Base-by-base conservation (phyloP, 2,329 filamentous ascomycete species). In the Colletotrichum paranaense region DNA sequence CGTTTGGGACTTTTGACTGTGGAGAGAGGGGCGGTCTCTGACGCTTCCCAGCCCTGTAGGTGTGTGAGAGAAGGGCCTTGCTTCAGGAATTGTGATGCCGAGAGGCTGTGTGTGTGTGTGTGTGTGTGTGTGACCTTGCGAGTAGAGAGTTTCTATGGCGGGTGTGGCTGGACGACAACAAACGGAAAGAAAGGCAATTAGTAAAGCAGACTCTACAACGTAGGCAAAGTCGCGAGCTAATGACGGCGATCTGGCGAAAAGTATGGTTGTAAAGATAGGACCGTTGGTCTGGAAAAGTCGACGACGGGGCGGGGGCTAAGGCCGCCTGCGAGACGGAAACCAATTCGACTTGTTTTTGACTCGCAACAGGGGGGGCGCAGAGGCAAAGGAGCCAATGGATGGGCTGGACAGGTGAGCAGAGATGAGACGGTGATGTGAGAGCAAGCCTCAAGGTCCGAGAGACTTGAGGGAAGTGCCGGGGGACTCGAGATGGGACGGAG, bases 1-100 rank as follows among this genome's bases (percentile, higher is more conserved):
- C 42, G 60, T 63, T 52, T 63, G 42, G 60, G 28, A 53, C 42
- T 53, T 35, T 63, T 52, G 19, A 46, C 30, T 53, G 42, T 49
- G 42, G 62, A 62, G n/a, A 56, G 46, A 67, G 64, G 57, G 57
- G 35, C 55, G 14, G 32, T 64, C 67, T 73, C 66, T 55, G 68
- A 70, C 67, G 67, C n/a, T 57, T 60, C 70, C 67, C 60, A 62
- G 62, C 55, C 66, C 66, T 70, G 53, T 30, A 38, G 55, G 22
- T 60, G 53, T 63, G 22, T 24, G 62, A 42, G 38, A 42, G 38
- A 16, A 38, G 42, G 35, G 46, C 49, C 35, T 72, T 58, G 58
- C 65, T 49, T 72, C 28, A 72, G 69, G 59, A 72, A 42, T 19
- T 53, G 53, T 46, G 52, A 35, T 72, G 28, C 69, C 69, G 69